These are phyloP conservation scores for Ogataea degrootiae DNA, from an alignment of 805 yeast species.

Conservation along the genomic window DNA sequence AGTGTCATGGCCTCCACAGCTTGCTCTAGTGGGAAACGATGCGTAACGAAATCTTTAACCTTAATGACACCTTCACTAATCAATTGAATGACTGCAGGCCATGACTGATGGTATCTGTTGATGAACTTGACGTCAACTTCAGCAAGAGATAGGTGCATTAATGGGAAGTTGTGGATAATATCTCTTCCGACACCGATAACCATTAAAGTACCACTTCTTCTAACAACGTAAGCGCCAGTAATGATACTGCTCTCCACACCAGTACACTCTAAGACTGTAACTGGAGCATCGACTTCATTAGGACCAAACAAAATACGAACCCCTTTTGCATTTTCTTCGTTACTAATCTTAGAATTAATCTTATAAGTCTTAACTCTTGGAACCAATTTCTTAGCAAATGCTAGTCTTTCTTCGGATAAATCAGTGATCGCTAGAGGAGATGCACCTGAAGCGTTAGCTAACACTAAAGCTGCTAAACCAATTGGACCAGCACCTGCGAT, in stretches of 20 bases:
- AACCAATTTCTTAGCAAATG: slow-evolving; percentile 40
- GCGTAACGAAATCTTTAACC: slow-evolving; percentile 44
- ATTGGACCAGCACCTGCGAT: slow-evolving; percentile 62
- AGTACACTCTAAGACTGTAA: slow-evolving; percentile 48
- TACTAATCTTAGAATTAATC: slow-evolving; percentile 29
- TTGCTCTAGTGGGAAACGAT: slow-evolving; percentile 41
- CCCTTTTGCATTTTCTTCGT: slow-evolving; percentile 35
- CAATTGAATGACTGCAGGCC: slow-evolving; percentile 52
- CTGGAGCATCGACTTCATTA: slow-evolving; percentile 35
- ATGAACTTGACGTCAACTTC: slow-evolving; percentile 48
- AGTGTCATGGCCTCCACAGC: slow-evolving; percentile 42
- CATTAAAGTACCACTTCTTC: slow-evolving; percentile 43
- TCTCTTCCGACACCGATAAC: slow-evolving; percentile 51
- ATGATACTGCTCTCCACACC: slow-evolving; percentile 47
- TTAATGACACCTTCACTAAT: slow-evolving; percentile 40
- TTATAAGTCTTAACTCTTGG: slow-evolving; percentile 44
- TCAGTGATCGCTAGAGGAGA: slow-evolving; percentile 51
- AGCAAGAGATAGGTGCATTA: slow-evolving; percentile 49
- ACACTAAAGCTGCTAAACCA: slow-evolving; percentile 43
- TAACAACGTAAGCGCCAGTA: slow-evolving; percentile 40
- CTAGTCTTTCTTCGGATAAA: slow-evolving; percentile 38
- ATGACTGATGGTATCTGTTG: slow-evolving; percentile 51
- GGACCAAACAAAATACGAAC: slow-evolving; percentile 34
- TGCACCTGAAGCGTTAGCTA: slow-evolving; percentile 51
- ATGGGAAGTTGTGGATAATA: slow-evolving; percentile 43